Percentiles rank a stretch among this genome's conserved stretches.
Conservation (phyloP, 352 stramenopile species). For the Globisporangium okanoganense region DNA sequence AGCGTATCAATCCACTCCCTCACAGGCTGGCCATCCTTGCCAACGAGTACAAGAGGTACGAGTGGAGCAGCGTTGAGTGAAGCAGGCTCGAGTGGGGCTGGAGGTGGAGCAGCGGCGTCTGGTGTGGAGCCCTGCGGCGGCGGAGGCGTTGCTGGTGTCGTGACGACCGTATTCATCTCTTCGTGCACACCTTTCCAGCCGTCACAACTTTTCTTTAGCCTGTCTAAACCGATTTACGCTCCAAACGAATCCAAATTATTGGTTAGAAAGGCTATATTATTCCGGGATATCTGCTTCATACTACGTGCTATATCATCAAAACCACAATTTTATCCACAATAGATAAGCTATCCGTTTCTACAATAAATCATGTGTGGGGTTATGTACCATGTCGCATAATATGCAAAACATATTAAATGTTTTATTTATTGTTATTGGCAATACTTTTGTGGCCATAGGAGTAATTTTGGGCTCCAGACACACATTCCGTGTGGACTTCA, state of each 20-base stretch:
- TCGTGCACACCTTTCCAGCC: constrained; percentile 7
- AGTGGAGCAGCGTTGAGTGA: not conserved
- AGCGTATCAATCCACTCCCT: constrained; percentile 80
- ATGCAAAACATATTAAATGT: too few relatives aligned
- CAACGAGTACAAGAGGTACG: not conserved
- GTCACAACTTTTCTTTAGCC: constrained; percentile 4
- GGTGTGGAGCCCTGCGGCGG: not conserved
- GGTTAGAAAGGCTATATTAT: too few relatives aligned
- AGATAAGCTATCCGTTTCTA: not conserved
- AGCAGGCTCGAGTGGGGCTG: not conserved
- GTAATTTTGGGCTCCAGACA: not conserved
- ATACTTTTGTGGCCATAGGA: not conserved
- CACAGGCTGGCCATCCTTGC: constrained; percentile 32
- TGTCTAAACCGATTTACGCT: not conserved
- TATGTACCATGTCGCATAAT: constrained; percentile 35
- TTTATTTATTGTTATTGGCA: not conserved
- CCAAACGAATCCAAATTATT: too few relatives aligned
- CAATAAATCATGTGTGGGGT: not conserved
- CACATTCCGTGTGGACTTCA: not conserved
- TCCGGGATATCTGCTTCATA: too few relatives aligned
- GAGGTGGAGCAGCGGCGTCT: not conserved
- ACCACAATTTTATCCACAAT: too few relatives aligned
- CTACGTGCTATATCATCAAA: too few relatives aligned
- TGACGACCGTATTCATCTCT: constrained; percentile 6
- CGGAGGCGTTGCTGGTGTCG: constrained; percentile 1